Evolutionary conservation across 176 grass and related monocot species (phyloP).

Genomic region (Avena atlantica): DNA sequence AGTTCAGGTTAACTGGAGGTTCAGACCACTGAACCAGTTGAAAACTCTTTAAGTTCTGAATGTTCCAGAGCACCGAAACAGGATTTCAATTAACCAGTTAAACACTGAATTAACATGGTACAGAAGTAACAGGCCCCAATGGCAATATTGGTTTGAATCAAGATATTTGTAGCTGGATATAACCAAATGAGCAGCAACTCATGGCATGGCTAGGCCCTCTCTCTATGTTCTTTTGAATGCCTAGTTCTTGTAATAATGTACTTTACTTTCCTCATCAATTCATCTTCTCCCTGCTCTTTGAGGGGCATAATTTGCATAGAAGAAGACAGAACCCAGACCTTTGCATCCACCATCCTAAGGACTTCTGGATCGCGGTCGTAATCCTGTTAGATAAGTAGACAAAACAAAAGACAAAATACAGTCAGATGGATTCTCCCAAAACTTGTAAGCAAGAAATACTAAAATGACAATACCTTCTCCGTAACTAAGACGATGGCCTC

Average conservation of each 20-base stretch:
- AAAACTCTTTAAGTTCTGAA: constrained; percentile 6
- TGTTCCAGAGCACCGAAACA: constrained; percentile 1
- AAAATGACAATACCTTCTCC: constrained; percentile 61
- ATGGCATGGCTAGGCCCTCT: neutral
- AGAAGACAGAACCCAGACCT: constrained; percentile 65
- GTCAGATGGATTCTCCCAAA: neutral
- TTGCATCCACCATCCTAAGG: constrained; percentile 45
- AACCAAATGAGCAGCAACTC: constrained; percentile 18
- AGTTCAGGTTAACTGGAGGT: constrained; percentile 18
- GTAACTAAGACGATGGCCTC: constrained; percentile 56
- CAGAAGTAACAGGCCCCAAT: neutral
- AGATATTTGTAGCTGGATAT: neutral
- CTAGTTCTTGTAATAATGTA: constrained; percentile 35
- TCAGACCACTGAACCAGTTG: constrained; percentile 7
- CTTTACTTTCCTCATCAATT: constrained; percentile 48
- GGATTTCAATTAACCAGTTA: neutral
- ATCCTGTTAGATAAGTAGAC: constrained; percentile 49
- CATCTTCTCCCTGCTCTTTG: constrained; percentile 36
- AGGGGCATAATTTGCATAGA: constrained; percentile 59
- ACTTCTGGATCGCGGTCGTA: constrained; percentile 68
- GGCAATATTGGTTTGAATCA: constrained; percentile 30
- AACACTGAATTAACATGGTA: neutral
- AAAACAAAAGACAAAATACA: constrained; percentile 30
- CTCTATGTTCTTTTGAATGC: neutral
- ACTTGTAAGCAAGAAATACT: neutral